Percentiles rank a stretch among this genome's conserved stretches.
Conservation (phyloP, 768 basidiomycete genomes). For the Rhizopogon salebrosus region DNA sequence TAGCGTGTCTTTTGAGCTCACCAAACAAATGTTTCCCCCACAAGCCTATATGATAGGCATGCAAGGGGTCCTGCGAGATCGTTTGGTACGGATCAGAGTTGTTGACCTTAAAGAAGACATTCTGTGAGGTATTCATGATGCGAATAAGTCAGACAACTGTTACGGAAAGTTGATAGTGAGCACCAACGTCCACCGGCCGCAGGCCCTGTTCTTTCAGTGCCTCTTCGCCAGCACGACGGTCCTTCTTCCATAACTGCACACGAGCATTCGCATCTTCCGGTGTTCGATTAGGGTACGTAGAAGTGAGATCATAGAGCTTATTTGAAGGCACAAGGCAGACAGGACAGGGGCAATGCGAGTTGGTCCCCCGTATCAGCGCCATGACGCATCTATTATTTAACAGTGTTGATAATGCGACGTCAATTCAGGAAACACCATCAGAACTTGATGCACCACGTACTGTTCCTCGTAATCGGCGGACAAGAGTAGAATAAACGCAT, state of each 20-base stretch:
- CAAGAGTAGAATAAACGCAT: constrained; percentile 31
- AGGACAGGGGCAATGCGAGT: constrained; percentile 28
- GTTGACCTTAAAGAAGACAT: constrained; percentile 33
- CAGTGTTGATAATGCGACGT: constrained; percentile 5
- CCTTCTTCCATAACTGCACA: constrained; percentile 12
- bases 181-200: constrained; percentile 15
- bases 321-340: constrained; percentile 29
- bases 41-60: constrained; percentile 29
- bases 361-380: constrained; percentile 27
- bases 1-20: constrained; percentile 14
- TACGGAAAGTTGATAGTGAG: constrained; percentile 26
- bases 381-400: constrained; percentile 27
- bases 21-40: constrained; percentile 29
- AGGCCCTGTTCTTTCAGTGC: constrained; percentile 10
- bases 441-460: constrained; percentile 31
- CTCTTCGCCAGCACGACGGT: constrained; percentile 8
- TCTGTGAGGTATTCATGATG: constrained; percentile 17
- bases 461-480: constrained; percentile 41
- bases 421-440: constrained; percentile 8
- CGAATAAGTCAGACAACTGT: constrained; percentile 28
- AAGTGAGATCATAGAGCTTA: constrained; percentile 15
- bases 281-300: constrained; percentile 2
- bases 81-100: constrained; percentile 29
- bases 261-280: constrained; percentile 10
- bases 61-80: constrained; percentile 35